Evolutionary conservation across 257 asterid genomes (phyloP).

Genomic region (Ilex aquifolium): DNA sequence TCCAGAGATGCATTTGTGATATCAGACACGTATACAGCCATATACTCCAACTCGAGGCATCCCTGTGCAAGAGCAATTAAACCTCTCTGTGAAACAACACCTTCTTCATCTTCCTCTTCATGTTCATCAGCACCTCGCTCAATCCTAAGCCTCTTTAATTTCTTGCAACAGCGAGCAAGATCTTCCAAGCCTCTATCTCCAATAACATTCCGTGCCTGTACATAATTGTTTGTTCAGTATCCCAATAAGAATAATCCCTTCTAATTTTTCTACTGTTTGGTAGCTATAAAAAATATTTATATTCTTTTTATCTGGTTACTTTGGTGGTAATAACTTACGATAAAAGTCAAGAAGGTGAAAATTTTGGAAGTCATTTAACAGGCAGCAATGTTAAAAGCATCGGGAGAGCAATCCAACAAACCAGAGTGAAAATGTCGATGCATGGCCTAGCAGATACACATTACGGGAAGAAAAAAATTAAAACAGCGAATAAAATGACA

Average conservation of each 20-base stretch:
- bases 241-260: too few relatives aligned
- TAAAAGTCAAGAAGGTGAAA: too few relatives aligned
- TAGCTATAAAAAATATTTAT: too few relatives aligned
- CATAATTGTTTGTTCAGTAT: not conserved
- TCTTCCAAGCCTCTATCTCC: constrained; percentile 86
- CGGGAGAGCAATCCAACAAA: not conserved
- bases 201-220: constrained; percentile 70
- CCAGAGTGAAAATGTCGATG: not conserved
- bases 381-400: not conserved
- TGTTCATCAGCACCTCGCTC: constrained; percentile 66
- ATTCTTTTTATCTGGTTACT: too few relatives aligned
- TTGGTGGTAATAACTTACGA: too few relatives aligned
- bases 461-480: not conserved
- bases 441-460: too few relatives aligned
- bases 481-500: not conserved
- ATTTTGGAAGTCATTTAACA: too few relatives aligned
- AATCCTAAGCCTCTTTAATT: constrained; percentile 54
- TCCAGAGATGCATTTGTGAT: constrained; percentile 57
- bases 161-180: constrained; percentile 43
- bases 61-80: constrained; percentile 49
- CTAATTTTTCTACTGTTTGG: too few relatives aligned
- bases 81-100: constrained; percentile 59
- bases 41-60: constrained; percentile 51
- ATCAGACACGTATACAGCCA: constrained; percentile 65
- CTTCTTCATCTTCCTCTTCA: constrained; percentile 64